These are phyloP conservation scores for Asterophora parasitica DNA, from an alignment of 768 basidiomycete genomes.

Conservation along the genomic window DNA sequence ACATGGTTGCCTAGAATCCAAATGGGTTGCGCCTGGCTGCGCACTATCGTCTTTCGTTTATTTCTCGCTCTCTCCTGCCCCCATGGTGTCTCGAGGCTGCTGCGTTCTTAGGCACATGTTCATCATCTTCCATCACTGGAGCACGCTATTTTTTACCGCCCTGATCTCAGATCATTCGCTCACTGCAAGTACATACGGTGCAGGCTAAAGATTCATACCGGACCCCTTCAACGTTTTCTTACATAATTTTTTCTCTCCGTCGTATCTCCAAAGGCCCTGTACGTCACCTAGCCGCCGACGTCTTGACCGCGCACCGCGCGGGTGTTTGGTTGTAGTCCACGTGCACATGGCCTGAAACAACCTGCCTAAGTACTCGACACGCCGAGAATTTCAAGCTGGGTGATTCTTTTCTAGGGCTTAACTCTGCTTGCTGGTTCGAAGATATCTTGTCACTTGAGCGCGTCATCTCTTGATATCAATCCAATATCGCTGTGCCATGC, in stretches of 20 bases:
- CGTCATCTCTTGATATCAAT: slow-evolving; percentile 4
- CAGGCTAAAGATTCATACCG: background rate
- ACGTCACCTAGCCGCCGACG: slow-evolving; percentile 7
- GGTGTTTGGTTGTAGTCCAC: too few relatives aligned
- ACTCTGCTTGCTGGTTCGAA: slow-evolving; percentile 3
- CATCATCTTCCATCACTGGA: slow-evolving; percentile 7
- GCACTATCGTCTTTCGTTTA: slow-evolving; percentile 14
- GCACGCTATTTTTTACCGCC: slow-evolving; percentile 2
- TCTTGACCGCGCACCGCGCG: too few relatives aligned
- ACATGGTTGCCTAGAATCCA: slow-evolving; percentile 6
- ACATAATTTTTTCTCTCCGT: background rate
- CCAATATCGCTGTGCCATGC: background rate
- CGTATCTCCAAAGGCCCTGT: background rate
- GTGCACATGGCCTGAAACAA: slow-evolving; percentile 10
- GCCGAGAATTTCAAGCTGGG: background rate
- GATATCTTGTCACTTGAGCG: background rate
- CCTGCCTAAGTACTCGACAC: background rate
- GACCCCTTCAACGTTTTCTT: background rate
- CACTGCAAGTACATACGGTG: too few relatives aligned
- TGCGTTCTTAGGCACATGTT: slow-evolving; percentile 13
- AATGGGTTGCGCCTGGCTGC: too few relatives aligned
- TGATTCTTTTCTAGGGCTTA: slow-evolving; percentile 3
- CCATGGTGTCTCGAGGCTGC: too few relatives aligned
- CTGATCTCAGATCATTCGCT: background rate
- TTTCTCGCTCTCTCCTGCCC: too few relatives aligned